A percentile compares a stretch with the other conserved stretches of the same genome.
These are phyloP conservation scores for Lobosporangium transversale DNA, from an alignment of 192 early-diverging fungal species.

Conservation along the genomic window DNA sequence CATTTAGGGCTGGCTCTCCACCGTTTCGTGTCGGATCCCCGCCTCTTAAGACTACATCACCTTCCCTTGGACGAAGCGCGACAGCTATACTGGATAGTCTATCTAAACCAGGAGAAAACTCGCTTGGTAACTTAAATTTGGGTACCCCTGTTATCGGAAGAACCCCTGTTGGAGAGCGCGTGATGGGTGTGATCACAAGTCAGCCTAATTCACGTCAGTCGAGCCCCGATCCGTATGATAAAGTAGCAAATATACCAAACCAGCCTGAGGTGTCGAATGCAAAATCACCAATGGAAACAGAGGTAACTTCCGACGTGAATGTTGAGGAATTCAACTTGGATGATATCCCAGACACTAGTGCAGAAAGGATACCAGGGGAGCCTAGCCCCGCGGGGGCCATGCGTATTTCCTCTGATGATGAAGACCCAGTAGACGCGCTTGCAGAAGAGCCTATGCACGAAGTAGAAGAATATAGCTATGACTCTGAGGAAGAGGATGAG, in stretches of 20 bases:
- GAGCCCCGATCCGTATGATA: slow-evolving; percentile 19
- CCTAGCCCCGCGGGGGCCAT: slow-evolving; percentile 10
- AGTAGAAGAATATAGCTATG: neutral
- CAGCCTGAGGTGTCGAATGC: neutral
- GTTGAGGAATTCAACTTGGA: neutral
- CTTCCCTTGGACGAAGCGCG: slow-evolving; percentile 13
- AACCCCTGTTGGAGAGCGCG: slow-evolving; percentile 23
- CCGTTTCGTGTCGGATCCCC: slow-evolving; percentile 3
- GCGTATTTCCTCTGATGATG: slow-evolving; percentile 5
- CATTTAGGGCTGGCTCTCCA: slow-evolving; percentile 3
- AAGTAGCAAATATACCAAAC: neutral
- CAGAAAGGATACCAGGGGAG: neutral
- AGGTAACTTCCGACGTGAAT: neutral
- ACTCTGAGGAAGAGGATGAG: slow-evolving; percentile 7
- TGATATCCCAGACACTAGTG: neutral
- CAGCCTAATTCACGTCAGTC: slow-evolving; percentile 30
- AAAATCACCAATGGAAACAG: neutral
- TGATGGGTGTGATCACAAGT: slow-evolving; percentile 47
- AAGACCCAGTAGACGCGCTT: neutral
- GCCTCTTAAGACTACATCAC: slow-evolving; percentile 5
- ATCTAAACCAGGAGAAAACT: slow-evolving; percentile 42
- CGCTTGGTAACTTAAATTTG: slow-evolving; percentile 30
- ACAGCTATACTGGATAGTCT: slow-evolving; percentile 40
- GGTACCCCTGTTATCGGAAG: slow-evolving; percentile 22
- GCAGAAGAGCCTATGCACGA: slow-evolving; percentile 7